Conservation (phyloP, 176 grass and related monocot genomes). For the Rhynchospora tenuis region DNA sequence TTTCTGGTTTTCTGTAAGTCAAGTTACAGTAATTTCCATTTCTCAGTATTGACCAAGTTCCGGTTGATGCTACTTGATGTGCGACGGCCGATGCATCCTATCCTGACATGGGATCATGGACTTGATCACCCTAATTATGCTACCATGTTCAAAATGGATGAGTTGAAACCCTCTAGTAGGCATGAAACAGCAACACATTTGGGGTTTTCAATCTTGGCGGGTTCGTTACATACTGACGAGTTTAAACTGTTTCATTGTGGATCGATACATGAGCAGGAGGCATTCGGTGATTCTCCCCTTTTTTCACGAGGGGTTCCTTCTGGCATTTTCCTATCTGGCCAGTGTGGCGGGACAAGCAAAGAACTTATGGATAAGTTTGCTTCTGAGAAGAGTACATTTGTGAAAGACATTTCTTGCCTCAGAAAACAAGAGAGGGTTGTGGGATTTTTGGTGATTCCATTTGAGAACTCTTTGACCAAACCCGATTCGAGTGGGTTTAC, state of each 20-base stretch:
- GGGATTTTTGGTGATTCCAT: conserved; percentile 62
- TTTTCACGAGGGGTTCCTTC: conserved; percentile 68
- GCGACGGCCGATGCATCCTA: conserved; percentile 39
- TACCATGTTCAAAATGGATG: conserved; percentile 59
- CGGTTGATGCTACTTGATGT: conserved; percentile 63
- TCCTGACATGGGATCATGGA: conserved; percentile 62
- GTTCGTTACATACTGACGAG: conserved; percentile 45
- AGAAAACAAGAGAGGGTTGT: conserved; percentile 28
- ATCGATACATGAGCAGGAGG: conserved; percentile 27
- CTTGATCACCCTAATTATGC: conserved; percentile 51
- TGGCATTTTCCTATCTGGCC: conserved; percentile 41
- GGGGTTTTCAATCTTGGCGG: conserved; percentile 72
- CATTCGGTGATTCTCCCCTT: conserved; percentile 26
- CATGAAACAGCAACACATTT: conserved; percentile 41
- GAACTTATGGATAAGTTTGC: conserved; percentile 45
- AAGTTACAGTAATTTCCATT: conserved; percentile 54
- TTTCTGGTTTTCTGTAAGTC: conserved; percentile 79
- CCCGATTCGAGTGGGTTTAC: conserved; percentile 44
- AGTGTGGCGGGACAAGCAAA: conserved; percentile 20
- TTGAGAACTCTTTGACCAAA: conserved; percentile 22
- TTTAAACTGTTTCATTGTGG: conserved; percentile 74
- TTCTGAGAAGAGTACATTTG: conserved; percentile 17
- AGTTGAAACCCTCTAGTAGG: conserved; percentile 51
- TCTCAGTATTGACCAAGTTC: conserved; percentile 49
- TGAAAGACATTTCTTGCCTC: conserved; percentile 24